Evolutionary conservation across 805 yeast species (phyloP).

Genomic region (Candida easanensis): DNA sequence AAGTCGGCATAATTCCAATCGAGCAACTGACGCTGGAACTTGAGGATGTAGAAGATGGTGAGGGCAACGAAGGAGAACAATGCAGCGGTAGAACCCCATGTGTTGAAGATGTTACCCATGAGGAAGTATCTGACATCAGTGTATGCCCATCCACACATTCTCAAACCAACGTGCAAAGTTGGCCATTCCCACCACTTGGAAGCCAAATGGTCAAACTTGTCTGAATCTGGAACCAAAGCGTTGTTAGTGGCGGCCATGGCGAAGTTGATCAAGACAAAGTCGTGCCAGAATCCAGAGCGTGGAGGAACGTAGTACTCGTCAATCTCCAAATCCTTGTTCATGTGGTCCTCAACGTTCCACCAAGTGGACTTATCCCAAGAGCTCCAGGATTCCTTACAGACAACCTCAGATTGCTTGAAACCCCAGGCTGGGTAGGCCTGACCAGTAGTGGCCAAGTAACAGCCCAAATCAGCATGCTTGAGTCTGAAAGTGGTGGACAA

Average conservation of each 20-base stretch:
- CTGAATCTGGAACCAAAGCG: conserved; percentile 76
- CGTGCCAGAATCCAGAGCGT: conserved; percentile 69
- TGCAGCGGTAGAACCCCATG: conserved; percentile 67
- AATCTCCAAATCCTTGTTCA: conserved; percentile 53
- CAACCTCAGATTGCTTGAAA: conserved; percentile 77
- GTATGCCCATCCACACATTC: conserved; percentile 72
- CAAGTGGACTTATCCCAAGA: conserved; percentile 76
- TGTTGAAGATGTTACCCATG: conserved; percentile 72
- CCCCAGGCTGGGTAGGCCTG: conserved; percentile 77
- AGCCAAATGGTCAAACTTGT: conserved; percentile 67
- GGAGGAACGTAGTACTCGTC: conserved; percentile 54
- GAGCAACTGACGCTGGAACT: conserved; percentile 72
- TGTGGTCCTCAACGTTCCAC: conserved; percentile 82
- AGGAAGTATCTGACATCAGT: conserved; percentile 57
- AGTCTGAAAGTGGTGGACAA: conserved; percentile 71
- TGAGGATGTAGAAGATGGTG: conserved; percentile 36
- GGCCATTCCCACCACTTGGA: conserved; percentile 90
- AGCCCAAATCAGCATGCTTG: conserved; percentile 58
- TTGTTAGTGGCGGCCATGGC: conserved; percentile 88
- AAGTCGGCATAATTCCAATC: conserved; percentile 40
- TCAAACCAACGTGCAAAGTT: conserved; percentile 62
- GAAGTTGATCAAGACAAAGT: conserved; percentile 68
- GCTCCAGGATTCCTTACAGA: conserved; percentile 55
- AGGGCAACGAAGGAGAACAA: conserved; percentile 46
- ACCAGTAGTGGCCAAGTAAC: conserved; percentile 78